Evolutionary conservation across 2,329 filamentous ascomycete genomes (phyloP).

Genomic region (Lachnellula arida): DNA sequence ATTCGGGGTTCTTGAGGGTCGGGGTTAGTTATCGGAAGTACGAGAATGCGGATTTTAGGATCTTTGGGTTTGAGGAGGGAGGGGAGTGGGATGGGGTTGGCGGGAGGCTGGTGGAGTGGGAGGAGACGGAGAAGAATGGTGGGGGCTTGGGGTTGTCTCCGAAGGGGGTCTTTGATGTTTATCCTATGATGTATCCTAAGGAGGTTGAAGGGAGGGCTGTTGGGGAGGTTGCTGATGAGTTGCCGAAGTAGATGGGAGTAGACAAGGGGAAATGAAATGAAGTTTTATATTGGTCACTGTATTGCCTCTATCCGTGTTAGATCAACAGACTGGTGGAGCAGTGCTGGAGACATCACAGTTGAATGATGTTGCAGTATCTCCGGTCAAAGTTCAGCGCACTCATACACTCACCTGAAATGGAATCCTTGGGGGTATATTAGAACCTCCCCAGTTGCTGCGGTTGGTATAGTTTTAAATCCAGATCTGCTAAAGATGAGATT

Average conservation of each 20-base stretch:
- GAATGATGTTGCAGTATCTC: too few species aligned
- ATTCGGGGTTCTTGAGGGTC: conserved; percentile 28
- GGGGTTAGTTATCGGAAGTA: conserved; percentile 25
- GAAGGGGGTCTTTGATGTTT: conserved; percentile 18
- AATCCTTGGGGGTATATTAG: too few species aligned
- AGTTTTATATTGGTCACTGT: neutral
- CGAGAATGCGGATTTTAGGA: conserved; percentile 31
- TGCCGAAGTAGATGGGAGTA: conserved; percentile 10
- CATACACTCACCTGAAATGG: too few species aligned
- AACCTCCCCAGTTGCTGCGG: too few species aligned
- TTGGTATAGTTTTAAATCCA: too few species aligned
- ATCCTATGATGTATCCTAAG: conserved; percentile 7
- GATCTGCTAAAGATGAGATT: too few species aligned
- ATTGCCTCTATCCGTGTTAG: neutral
- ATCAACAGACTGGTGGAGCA: too few species aligned
- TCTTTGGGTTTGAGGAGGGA: conserved; percentile 30
- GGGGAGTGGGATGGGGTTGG: conserved; percentile 21
- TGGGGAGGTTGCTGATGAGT: conserved; percentile 16
- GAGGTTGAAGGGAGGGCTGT: neutral
- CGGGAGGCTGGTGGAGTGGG: conserved; percentile 27
- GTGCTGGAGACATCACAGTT: too few species aligned
- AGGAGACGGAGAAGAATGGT: conserved; percentile 27
- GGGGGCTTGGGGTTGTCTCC: conserved; percentile 30
- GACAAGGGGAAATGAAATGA: neutral
- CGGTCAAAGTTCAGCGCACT: too few species aligned